Conservation (phyloP, 495 filamentous ascomycete species). For the Sphaerosporella brunnea region DNA sequence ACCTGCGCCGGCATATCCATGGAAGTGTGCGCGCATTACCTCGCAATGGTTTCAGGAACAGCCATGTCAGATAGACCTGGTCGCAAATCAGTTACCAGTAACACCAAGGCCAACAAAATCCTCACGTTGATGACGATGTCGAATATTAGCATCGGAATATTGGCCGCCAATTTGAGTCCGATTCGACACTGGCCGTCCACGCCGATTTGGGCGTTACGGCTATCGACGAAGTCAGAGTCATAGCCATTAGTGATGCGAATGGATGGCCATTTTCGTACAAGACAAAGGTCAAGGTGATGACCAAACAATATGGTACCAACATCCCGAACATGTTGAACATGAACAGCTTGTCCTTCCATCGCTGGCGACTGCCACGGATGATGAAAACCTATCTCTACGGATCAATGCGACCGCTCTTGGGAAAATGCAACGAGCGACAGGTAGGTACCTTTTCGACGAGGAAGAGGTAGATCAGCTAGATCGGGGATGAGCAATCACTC, state of each 20-base stretch:
- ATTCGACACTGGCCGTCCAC: slow-evolving; percentile 18
- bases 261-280: too few species aligned
- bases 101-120: neutral
- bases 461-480: slow-evolving; percentile 21
- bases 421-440: too few species aligned
- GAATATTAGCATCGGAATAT: slow-evolving; percentile 23
- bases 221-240: too few species aligned
- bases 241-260: too few species aligned
- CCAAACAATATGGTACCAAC: slow-evolving; percentile 21
- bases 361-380: slow-evolving; percentile 18
- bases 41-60: slow-evolving; percentile 21
- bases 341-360: slow-evolving; percentile 23
- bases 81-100: neutral
- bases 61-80: slow-evolving; percentile 23
- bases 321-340: slow-evolving; percentile 25
- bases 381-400: slow-evolving; percentile 18
- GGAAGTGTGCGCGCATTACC: slow-evolving; percentile 7
- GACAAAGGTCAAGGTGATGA: slow-evolving; percentile 23
- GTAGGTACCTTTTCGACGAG: slow-evolving; percentile 23
- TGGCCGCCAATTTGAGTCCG: slow-evolving; percentile 23
- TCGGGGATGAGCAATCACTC: neutral
- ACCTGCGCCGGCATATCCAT: neutral
- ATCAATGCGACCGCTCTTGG: too few species aligned
- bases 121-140: slow-evolving; percentile 23
- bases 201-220: slow-evolving; percentile 18